Evolutionary conservation across 345 rosid genomes (phyloP).

Genomic region (Garcia nutans): DNA sequence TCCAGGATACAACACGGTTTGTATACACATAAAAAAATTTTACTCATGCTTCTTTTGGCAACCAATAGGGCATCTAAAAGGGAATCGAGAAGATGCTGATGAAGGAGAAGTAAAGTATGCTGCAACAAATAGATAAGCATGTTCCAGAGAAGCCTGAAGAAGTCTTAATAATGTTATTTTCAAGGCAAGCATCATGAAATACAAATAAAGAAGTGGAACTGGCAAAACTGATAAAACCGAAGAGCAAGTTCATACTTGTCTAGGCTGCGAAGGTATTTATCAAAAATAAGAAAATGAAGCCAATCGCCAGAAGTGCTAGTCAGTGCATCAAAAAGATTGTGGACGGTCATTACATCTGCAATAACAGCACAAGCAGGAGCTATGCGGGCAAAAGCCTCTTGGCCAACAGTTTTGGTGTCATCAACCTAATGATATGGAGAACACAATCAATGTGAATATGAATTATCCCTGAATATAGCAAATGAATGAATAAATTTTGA

Average conservation of each 20-base stretch:
- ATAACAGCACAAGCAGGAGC: constrained; percentile 82
- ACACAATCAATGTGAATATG: neutral
- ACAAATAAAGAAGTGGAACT: neutral
- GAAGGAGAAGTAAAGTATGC: neutral
- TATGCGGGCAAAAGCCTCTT: constrained; percentile 83
- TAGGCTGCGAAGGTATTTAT: constrained; percentile 82
- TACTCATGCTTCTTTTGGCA: neutral
- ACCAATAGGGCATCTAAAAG: neutral
- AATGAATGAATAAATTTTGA: neutral
- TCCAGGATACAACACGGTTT: neutral
- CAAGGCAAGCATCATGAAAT: neutral
- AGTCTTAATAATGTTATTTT: neutral
- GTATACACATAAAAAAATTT: neutral
- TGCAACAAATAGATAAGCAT: neutral
- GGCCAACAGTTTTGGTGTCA: constrained; percentile 73
- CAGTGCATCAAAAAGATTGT: constrained; percentile 86
- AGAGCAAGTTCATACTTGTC: constrained; percentile 67
- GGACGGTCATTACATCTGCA: constrained; percentile 80
- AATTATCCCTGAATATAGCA: neutral
- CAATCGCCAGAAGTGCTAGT: constrained; percentile 61
- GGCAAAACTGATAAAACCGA: constrained; percentile 11
- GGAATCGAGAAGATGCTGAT: neutral
- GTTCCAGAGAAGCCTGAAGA: neutral
- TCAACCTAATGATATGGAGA: constrained; percentile 53
- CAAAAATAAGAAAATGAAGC: constrained; percentile 86